These are phyloP conservation scores for Capsella bursapastoris DNA, from an alignment of 345 rosid species.

Conservation along the genomic window DNA sequence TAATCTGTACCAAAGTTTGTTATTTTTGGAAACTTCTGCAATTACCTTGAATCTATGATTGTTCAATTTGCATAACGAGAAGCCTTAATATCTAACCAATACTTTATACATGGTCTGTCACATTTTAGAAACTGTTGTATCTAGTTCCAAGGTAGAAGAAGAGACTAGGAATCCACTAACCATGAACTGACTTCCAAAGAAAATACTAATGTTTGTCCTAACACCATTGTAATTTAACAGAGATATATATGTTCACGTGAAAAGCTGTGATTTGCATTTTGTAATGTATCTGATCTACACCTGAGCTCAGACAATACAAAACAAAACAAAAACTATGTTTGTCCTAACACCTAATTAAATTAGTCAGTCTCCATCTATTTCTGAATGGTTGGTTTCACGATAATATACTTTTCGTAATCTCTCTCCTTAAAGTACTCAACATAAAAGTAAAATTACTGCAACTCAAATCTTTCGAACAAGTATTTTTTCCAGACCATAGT, in stretches of 20 bases:
- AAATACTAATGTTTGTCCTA: constrained; percentile 13
- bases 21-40: neutral
- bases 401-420: neutral
- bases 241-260: neutral
- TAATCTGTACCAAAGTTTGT: neutral
- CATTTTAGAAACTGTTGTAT: neutral
- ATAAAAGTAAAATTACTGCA: too few relatives aligned
- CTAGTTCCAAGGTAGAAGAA: neutral
- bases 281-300: neutral
- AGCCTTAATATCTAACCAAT: neutral
- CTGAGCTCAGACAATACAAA: neutral
- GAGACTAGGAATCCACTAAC: neutral
- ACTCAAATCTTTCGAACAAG: constrained; percentile 20
- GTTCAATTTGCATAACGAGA: neutral
- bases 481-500: constrained; percentile 25
- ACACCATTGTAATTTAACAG: constrained; percentile 10
- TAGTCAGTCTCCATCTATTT: too few relatives aligned
- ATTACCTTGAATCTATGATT: neutral
- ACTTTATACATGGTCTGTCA: neutral
- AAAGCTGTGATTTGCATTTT: constrained; percentile 27
- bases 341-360: too few relatives aligned
- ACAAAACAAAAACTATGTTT: too few relatives aligned
- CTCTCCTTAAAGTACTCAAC: too few relatives aligned
- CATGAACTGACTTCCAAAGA: neutral
- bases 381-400: neutral